Base-by-base conservation (phyloP, 2,329 filamentous ascomycete genomes). In the Claviceps pusilla region DNA sequence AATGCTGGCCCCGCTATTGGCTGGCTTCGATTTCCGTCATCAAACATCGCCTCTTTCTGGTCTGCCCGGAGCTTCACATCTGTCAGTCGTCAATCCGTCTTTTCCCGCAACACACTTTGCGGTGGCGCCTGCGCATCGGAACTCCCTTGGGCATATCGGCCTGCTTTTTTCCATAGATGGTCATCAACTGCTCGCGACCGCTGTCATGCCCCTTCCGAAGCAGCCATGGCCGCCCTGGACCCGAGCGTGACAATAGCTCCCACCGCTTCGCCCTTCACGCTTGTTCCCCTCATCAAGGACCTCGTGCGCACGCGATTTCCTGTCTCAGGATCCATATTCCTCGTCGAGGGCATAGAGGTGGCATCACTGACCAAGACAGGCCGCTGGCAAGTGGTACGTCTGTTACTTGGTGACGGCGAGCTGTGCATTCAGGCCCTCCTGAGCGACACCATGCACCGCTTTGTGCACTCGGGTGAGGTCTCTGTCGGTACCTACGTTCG, bases 371-470 rank as follows among this genome's bases (percentile, higher is more conserved):
- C 71, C 0, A 53, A 57, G 6, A 65, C 62, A 2, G 65, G 60
- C 16, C 61, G 67, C 62, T 73, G 73, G 69, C 72, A 75, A 37
- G 66, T 68, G 2, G 60, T 78, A 0, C 69, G 76, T 2, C 58
- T 80, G 11, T 53, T 79, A 0, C 69, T 80, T 0, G 73, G 76
- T 42, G 77, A 80, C 57, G 76, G 77, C 1, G 68, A 74, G 59
- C 62, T 78, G 3, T 79, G 74, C 58, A 69, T 80, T n/a, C 77
- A 80, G 61, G 76, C 75, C 0, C 62, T 80, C 7, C 62, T 79
- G 46, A 63, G 65, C 7, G 64, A 69, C 1, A 69, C 70, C 49
- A 68, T 76, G 64, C 76, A 79, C 51, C 67, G 69, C 4, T 70
- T 76, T n/a, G 66, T 78, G 9, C 70, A 76, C 45, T 62, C 61